These are phyloP conservation scores for Trichoderma atrobrunneum DNA, from an alignment of 2,329 filamentous ascomycete species.

Conservation along the genomic window DNA sequence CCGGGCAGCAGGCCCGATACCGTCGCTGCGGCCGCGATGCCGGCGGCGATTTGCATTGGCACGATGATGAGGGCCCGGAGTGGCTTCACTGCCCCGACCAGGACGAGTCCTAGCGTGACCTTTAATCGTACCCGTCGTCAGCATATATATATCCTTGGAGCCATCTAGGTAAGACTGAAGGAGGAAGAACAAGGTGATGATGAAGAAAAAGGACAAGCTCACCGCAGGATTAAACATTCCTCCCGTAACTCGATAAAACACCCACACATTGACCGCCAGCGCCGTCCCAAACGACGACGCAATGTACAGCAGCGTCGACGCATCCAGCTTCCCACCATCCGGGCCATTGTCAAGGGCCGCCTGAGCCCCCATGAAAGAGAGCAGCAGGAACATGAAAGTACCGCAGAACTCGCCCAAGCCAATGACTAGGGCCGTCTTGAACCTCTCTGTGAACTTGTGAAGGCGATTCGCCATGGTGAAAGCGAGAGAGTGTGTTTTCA, in stretches of 20 bases:
- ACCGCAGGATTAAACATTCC: constrained; percentile 54
- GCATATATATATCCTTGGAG: not conserved
- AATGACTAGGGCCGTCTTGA: constrained; percentile 2
- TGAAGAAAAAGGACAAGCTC: constrained; percentile 23
- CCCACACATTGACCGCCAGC: constrained; percentile 53
- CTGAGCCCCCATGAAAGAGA: constrained; percentile 41
- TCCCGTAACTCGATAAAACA: constrained; percentile 54
- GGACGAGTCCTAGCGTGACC: constrained; percentile 56
- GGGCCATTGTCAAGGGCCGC: constrained; percentile 36
- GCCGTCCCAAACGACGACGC: constrained; percentile 49
- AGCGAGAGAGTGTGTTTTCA: not conserved
- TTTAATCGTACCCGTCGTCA: constrained; percentile 20
- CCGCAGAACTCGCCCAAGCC: constrained; percentile 50
- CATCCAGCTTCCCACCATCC: constrained; percentile 29
- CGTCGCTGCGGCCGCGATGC: constrained; percentile 57
- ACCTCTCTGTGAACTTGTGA: not conserved
- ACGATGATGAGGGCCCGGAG: constrained; percentile 52
- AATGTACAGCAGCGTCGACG: constrained; percentile 46
- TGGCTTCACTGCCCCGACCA: constrained; percentile 54
- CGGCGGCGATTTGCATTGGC: constrained; percentile 55
- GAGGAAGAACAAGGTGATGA: not conserved
- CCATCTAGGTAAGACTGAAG: not conserved
- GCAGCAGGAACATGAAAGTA: constrained; percentile 52
- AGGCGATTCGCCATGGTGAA: not conserved
- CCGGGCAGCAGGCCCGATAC: constrained; percentile 57